These are phyloP conservation scores for Leishmania tropica DNA, from an alignment of 208 protist genomes.

Conservation along the genomic window DNA sequence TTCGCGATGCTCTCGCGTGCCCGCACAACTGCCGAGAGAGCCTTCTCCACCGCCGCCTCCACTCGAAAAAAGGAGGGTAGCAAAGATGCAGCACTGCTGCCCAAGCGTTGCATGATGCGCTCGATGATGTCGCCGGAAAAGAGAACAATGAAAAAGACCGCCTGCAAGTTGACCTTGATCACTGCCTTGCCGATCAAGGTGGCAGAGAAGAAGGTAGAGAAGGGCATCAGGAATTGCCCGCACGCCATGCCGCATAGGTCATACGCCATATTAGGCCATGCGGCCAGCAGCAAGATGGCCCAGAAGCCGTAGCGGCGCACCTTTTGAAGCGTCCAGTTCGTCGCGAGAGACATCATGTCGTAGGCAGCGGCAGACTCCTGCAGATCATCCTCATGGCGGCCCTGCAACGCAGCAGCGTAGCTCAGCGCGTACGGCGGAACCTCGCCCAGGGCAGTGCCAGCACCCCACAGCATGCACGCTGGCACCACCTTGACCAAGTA, in stretches of 20 bases:
- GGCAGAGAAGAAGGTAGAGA: conserved; percentile 96
- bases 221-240: conserved; percentile 96
- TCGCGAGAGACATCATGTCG: conserved; percentile 79
- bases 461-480: conserved; percentile 93
- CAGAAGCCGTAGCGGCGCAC: conserved; percentile 93
- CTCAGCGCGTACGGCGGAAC: conserved; percentile 97
- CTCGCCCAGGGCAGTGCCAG: conserved; percentile 97
- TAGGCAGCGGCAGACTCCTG: conserved; percentile 43
- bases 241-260: conserved; percentile 97
- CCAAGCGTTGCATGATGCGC: conserved; percentile 43
- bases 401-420: conserved; percentile 84
- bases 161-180: conserved; percentile 91
- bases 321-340: conserved; percentile 76
- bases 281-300: conserved; percentile 93
- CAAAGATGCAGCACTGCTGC: conserved; percentile 18
- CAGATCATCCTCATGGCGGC: conserved; percentile 43
- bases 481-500: conserved; percentile 75
- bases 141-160: conserved; percentile 86
- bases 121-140: conserved; percentile 89
- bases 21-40: conserved; percentile 45
- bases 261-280: conserved; percentile 97
- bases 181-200: conserved; percentile 96
- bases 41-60: conserved; percentile 38
- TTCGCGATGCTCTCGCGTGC: conserved; percentile 75
- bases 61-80: conserved; percentile 38